Evolutionary conservation across 2,329 filamentous ascomycete genomes (phyloP), one percentile per base, ranked within the genome.

Genomic region (Aspergillus candidus): DNA sequence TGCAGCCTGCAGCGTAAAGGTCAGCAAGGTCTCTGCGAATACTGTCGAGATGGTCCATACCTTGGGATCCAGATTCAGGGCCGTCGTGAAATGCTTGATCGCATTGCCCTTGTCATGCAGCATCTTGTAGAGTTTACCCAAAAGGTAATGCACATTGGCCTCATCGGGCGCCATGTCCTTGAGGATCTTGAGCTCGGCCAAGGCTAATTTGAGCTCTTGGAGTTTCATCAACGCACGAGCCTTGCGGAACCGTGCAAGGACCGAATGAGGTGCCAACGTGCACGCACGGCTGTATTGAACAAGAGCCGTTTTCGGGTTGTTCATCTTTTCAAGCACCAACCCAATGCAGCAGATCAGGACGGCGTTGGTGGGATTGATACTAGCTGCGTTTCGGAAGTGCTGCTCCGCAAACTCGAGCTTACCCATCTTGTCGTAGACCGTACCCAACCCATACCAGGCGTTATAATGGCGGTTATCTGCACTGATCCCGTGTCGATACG

Each of bases 41-140:
- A 10, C 22, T 2, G 22, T 27, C 2, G 22, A 10, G 22, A 38
- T 35, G 3, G 10, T 7, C 13, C 63, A 62, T 74, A 94, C 91
- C 83, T 97, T 97, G 27, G 91, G 93, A 73, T 98, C 93, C 59
- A 98, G 72, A 67, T 95, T 95, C 60, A 97, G 73, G 13, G 93
- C 93, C 65, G 90, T 91, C 6, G 93, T 98, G 63, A 94, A 94
- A 66, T 96, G 88, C 47, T 85, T 83, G 47, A 98, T 86, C n/a
- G 93, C 90, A 57, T 82, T 77, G 49, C 82, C 82, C 56, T 77
- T 77, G 47, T 81, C 73, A 27, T 73, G 66, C 45, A 81, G 54
- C 54, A 72, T 75, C 65, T 82, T 83, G 65, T 79, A 80, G 46
- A 80, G 56, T 51, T 68, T 70, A 6, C 90, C 94, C 32, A 98